Evolutionary conservation across 2,329 filamentous ascomycete genomes (phyloP).

Genomic region (Fusarium nematophilum): DNA sequence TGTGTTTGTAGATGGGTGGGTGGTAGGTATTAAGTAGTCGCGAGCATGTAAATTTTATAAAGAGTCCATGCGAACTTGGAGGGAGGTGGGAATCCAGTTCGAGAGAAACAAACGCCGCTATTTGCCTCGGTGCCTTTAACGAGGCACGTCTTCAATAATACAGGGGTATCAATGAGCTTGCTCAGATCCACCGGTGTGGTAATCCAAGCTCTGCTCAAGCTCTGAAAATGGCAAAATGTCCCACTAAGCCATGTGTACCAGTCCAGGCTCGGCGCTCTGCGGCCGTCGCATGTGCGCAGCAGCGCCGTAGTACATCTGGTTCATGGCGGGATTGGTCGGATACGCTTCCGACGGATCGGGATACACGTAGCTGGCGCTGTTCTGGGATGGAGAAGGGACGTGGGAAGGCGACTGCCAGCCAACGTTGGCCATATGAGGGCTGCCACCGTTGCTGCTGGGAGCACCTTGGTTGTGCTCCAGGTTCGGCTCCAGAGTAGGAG

Average conservation of each 20-base stretch:
- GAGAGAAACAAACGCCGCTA: constrained; percentile 32
- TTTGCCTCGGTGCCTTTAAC: constrained; percentile 21
- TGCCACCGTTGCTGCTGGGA: constrained; percentile 77
- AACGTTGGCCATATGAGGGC: constrained; percentile 84
- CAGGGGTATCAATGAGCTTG: constrained; percentile 39
- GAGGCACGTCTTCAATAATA: constrained; percentile 33
- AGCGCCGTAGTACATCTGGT: constrained; percentile 79
- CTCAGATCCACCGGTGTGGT: constrained; percentile 14
- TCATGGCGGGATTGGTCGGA: constrained; percentile 67
- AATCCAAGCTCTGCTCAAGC: constrained; percentile 14
- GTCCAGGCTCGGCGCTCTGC: constrained; percentile 76
- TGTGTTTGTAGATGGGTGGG: constrained; percentile 10
- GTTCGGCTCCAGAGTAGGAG: constrained; percentile 86
- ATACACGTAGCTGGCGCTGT: constrained; percentile 77
- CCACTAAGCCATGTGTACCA: constrained; percentile 55
- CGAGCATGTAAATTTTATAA: constrained; percentile 33
- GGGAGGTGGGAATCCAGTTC: constrained; percentile 33
- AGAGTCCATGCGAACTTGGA: constrained; percentile 28
- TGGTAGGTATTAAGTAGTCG: constrained; percentile 36
- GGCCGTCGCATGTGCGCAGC: constrained; percentile 74
- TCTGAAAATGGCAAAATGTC: constrained; percentile 25
- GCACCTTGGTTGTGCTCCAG: constrained; percentile 79
- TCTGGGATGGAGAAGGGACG: constrained; percentile 76
- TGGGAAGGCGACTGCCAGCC: constrained; percentile 91
- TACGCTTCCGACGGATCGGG: constrained; percentile 81